phyloP scores from a whole-genome alignment of 2,329 filamentous ascomycete genomes.

The Xylariaceae sp. region DNA sequence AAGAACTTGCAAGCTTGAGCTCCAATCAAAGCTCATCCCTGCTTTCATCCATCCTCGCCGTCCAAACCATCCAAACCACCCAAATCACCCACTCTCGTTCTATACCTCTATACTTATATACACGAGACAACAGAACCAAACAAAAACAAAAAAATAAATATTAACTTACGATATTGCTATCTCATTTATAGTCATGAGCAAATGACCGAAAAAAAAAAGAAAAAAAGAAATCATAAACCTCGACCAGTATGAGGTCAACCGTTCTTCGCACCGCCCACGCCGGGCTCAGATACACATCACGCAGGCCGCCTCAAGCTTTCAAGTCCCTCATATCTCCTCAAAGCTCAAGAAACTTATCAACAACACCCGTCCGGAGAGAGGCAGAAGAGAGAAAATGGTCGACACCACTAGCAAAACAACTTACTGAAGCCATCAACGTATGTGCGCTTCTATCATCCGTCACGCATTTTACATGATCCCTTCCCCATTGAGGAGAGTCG shows the following conservation, averaged over 20 bases:
- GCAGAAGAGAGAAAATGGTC: slow-evolving; percentile 66
- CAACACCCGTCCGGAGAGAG: slow-evolving; percentile 25
- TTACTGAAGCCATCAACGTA: slow-evolving; percentile 83
- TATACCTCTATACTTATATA: no score
- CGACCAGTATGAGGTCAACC: slow-evolving; percentile 25
- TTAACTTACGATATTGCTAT: background rate
- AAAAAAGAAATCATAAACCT: background rate
- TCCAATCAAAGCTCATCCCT: background rate
- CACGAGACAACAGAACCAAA: no score
- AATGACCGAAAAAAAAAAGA: background rate
- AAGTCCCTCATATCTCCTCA: slow-evolving; percentile 13
- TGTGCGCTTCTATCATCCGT: background rate
- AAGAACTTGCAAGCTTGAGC: slow-evolving; percentile 8
- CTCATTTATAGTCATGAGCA: slow-evolving; percentile 1
- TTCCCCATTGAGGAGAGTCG: background rate
- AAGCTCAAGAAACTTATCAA: slow-evolving; percentile 26
- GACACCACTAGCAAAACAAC: slow-evolving; percentile 81
- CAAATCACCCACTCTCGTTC: background rate
- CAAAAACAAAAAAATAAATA: background rate
- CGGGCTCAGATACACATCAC: slow-evolving; percentile 23
- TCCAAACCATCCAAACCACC: background rate
- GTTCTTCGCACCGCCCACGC: slow-evolving; percentile 20
- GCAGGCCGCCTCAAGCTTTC: slow-evolving; percentile 15
- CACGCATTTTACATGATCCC: background rate
- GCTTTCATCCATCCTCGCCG: background rate